phyloP scores from a whole-genome alignment of 169 alveolate species.

The Amoebophrya sp. region DNA sequence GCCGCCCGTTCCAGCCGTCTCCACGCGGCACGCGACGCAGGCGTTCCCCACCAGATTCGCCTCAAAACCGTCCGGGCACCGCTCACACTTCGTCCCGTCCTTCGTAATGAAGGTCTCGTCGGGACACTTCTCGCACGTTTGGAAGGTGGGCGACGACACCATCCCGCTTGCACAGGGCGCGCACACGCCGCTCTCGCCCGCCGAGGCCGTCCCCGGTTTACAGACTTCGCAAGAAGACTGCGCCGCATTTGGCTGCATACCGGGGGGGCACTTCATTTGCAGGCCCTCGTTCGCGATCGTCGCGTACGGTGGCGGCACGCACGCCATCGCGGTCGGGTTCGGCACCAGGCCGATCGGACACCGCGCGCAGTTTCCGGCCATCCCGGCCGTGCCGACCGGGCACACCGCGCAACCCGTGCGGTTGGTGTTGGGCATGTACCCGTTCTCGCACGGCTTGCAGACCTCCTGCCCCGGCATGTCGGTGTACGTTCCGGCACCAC shows the following conservation, averaged over 20 bases:
- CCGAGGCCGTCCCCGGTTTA: no score
- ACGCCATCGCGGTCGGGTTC: not conserved
- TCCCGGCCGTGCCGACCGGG: not conserved
- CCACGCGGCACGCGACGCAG: no score
- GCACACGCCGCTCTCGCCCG: no score
- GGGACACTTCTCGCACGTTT: no score
- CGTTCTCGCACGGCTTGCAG: not conserved
- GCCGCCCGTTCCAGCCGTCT: no score
- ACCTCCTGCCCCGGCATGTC: not conserved
- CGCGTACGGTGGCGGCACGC: not conserved
- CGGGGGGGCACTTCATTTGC: not conserved
- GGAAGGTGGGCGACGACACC: no score
- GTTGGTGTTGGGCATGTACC: not conserved
- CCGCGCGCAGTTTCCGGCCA: not conserved
- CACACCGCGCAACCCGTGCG: not conserved
- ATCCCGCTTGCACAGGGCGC: no score
- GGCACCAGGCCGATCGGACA: not conserved
- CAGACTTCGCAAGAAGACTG: no score
- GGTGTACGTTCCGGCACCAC: not conserved
- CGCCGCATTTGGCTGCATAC: not conserved
- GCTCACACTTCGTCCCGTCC: not conserved
- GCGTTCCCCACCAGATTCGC: no score
- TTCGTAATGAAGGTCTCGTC: no score
- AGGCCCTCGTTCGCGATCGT: not conserved
- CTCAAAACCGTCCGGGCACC: not conserved